These are phyloP conservation scores for Aspergillus sp. DNA, from an alignment of 2,329 filamentous ascomycete species.

Conservation along the genomic window DNA sequence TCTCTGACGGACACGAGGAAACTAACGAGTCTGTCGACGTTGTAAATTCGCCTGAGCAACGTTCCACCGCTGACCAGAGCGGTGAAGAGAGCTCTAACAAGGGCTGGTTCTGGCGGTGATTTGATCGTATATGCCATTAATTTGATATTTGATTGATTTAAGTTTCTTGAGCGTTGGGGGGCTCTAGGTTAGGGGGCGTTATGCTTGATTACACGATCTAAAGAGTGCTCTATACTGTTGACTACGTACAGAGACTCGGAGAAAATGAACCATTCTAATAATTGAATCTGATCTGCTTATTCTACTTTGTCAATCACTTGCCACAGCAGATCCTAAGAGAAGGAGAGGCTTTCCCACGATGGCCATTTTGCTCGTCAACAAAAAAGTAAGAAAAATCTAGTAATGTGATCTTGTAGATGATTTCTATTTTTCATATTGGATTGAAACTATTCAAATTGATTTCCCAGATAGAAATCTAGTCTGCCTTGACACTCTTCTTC, in stretches of 20 bases:
- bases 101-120: slow-evolving; percentile 34
- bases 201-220: no score
- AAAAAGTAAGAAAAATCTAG: not conserved
- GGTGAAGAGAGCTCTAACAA: slow-evolving; percentile 7
- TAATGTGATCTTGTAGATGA: not conserved
- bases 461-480: slow-evolving; percentile 7
- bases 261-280: no score
- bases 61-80: not conserved
- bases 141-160: not conserved
- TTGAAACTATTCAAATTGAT: not conserved
- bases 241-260: no score
- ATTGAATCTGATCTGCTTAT: no score
- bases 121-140: not conserved
- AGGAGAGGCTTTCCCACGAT: no score
- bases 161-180: no score
- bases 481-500: slow-evolving; percentile 31
- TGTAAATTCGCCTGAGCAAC: slow-evolving; percentile 16
- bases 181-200: no score
- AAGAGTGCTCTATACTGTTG: no score
- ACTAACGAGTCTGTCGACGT: slow-evolving; percentile 48
- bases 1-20: slow-evolving; percentile 55
- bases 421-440: not conserved
- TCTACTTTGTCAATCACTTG: no score
- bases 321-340: no score
- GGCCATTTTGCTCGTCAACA: no score